Percentiles rank a stretch among this genome's conserved stretches.
Evolutionary conservation across 202 grass and related monocot genomes (phyloP).

Genomic region (Carex sylvatica): DNA sequence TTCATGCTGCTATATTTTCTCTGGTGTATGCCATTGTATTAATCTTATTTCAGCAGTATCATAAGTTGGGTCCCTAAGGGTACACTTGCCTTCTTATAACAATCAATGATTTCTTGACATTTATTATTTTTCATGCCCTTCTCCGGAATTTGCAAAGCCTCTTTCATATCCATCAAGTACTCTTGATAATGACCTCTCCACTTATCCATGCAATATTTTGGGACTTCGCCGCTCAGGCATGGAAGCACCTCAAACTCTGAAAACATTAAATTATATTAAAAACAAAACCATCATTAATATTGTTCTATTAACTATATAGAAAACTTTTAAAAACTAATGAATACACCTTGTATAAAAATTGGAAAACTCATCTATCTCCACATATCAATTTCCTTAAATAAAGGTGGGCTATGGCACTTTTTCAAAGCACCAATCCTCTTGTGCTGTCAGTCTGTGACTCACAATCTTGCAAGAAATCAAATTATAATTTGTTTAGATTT

Average conservation of each 20-base stretch:
- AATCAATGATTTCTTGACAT: slow-evolving; percentile 33
- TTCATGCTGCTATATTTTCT: too few species aligned
- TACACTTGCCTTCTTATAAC: slow-evolving; percentile 56
- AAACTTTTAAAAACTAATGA: too few species aligned
- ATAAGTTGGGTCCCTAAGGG: neutral
- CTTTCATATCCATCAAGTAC: slow-evolving; percentile 34
- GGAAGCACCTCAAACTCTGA: slow-evolving; percentile 44
- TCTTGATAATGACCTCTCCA: slow-evolving; percentile 30
- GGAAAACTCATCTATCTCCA: neutral
- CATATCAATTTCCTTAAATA: neutral
- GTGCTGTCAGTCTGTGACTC: neutral
- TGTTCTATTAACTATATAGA: neutral
- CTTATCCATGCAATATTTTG: slow-evolving; percentile 13
- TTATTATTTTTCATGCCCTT: slow-evolving; percentile 33
- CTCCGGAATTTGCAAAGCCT: neutral
- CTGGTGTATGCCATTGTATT: too few species aligned
- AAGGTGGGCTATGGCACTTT: neutral
- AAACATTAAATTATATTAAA: neutral
- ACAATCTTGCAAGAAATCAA: neutral
- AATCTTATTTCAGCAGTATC: neutral
- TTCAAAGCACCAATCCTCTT: neutral
- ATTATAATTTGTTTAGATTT: neutral
- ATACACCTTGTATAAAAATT: neutral
- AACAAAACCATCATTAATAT: neutral
- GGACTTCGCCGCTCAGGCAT: slow-evolving; percentile 38